A percentile compares a stretch with the other conserved stretches of the same genome.
phyloP scores from a whole-genome alignment of 352 stramenopile genomes.

The Globisporangium nodosum region DNA sequence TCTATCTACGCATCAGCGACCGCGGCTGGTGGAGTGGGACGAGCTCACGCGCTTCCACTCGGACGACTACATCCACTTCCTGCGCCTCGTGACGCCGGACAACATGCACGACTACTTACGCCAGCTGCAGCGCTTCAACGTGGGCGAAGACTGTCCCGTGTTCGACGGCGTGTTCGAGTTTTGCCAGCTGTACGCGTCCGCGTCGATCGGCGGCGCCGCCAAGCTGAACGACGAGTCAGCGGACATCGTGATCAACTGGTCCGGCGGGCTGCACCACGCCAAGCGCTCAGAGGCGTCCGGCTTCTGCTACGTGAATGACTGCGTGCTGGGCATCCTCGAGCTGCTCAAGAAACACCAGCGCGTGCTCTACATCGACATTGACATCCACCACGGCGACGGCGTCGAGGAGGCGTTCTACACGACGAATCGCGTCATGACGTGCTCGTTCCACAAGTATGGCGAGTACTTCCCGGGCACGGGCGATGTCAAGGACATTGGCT shows the following conservation, averaged over 20 bases:
- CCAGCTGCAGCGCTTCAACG: conserved; percentile 95
- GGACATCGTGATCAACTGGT: conserved; percentile 99
- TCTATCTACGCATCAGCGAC: conserved; percentile 38
- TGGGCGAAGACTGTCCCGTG: conserved; percentile 99
- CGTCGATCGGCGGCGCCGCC: conserved; percentile 94
- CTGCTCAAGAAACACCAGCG: conserved; percentile 96
- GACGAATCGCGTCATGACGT: conserved; percentile 98
- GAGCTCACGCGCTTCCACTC: conserved; percentile 99
- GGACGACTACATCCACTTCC: conserved; percentile 99
- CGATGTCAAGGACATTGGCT: conserved; percentile 81
- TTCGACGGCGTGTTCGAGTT: conserved; percentile 99
- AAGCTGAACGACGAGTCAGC: conserved; percentile 93
- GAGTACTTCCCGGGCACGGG: conserved; percentile 98
- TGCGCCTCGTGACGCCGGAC: conserved; percentile 96
- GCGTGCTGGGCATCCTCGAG: conserved; percentile 97
- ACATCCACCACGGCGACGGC: conserved; percentile 99
- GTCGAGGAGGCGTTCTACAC: conserved; percentile 99
- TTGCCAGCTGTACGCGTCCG: conserved; percentile 96
- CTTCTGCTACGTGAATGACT: conserved; percentile 99
- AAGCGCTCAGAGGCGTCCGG: conserved; percentile 98
- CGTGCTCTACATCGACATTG: conserved; percentile 99
- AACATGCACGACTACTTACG: conserved; percentile 97
- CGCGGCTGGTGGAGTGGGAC: conserved; percentile 92
- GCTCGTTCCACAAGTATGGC: conserved; percentile 99
- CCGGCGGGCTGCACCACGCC: conserved; percentile 97